phyloP scores from a whole-genome alignment of 106 monocot species.

The Gastrodia elata region DNA sequence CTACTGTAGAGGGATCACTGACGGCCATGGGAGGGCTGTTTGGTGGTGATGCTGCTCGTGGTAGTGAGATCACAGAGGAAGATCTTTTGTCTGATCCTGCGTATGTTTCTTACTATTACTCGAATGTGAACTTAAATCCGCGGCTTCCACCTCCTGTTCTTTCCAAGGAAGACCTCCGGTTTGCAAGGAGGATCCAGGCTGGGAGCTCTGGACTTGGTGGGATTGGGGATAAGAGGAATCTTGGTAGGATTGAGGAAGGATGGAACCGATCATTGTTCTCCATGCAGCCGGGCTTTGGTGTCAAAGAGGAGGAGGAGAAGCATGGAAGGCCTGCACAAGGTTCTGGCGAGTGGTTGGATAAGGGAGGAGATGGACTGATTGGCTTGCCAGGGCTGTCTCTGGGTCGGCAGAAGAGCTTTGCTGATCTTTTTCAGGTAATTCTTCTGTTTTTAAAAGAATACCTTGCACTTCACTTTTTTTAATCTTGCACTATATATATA shows the following conservation, averaged over 20 bases:
- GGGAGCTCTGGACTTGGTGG: constrained; percentile 37
- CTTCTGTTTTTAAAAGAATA: background rate
- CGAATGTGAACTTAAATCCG: constrained; percentile 50
- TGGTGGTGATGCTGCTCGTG: background rate
- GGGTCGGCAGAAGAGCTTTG: constrained; percentile 42
- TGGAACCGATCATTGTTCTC: constrained; percentile 31
- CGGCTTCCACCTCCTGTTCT: constrained; percentile 57
- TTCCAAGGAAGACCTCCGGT: constrained; percentile 66
- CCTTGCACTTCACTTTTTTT: background rate
- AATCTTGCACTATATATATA: background rate
- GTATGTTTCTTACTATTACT: constrained; percentile 57
- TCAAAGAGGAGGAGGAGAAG: constrained; percentile 14
- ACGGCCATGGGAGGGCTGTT: constrained; percentile 18
- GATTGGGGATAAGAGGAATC: constrained; percentile 44
- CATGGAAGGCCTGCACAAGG: constrained; percentile 11
- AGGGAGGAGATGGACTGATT: constrained; percentile 44
- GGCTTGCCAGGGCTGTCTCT: constrained; percentile 40
- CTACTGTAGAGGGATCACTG: constrained; percentile 43
- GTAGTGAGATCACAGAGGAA: constrained; percentile 26
- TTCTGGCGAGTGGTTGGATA: constrained; percentile 29
- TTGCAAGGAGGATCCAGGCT: constrained; percentile 35
- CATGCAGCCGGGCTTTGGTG: constrained; percentile 24
- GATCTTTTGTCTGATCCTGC: constrained; percentile 45
- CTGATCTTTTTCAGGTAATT: constrained; percentile 52
- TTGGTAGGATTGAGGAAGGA: constrained; percentile 5